Conservation (phyloP, 177 flowering plant genomes). For the Vitis hybrid region DNA sequence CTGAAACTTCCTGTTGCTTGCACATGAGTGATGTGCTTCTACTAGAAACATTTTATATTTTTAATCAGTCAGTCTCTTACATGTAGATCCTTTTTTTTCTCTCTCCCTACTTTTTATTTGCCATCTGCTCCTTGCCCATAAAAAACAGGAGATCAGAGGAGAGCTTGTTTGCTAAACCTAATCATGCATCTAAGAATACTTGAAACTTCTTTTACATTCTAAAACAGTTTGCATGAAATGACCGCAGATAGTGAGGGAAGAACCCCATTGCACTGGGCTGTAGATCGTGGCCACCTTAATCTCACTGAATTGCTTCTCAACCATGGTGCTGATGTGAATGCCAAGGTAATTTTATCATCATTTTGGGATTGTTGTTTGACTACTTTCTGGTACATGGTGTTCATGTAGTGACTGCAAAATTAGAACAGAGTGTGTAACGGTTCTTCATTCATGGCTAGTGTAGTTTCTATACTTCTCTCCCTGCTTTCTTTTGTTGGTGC, state of each 20-base stretch:
- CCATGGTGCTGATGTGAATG: constrained; percentile 75
- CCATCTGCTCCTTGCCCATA: not conserved
- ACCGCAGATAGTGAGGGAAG: constrained; percentile 93
- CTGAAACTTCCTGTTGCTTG: not conserved
- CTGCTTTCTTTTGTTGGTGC: no score
- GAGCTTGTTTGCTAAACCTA: not conserved
- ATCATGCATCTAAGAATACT: not conserved
- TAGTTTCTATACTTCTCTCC: not conserved
- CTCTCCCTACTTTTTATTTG: no score
- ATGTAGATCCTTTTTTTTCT: not conserved
- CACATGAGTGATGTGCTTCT: not conserved
- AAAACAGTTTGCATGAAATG: not conserved
- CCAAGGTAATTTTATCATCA: constrained; percentile 48
- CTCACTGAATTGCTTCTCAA: constrained; percentile 57
- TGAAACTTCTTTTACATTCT: not conserved
- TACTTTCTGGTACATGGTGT: not conserved
- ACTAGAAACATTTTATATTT: not conserved
- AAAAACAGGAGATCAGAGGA: not conserved
- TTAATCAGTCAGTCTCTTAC: not conserved
- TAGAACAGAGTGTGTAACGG: not conserved
- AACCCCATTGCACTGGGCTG: constrained; percentile 96
- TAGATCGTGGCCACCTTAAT: constrained; percentile 81
- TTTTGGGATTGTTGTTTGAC: not conserved
- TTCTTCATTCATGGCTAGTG: not conserved
- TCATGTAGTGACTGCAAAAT: not conserved